These are phyloP conservation scores for Starmerella stigmatis DNA, from an alignment of 805 yeast genomes.

Conservation along the genomic window DNA sequence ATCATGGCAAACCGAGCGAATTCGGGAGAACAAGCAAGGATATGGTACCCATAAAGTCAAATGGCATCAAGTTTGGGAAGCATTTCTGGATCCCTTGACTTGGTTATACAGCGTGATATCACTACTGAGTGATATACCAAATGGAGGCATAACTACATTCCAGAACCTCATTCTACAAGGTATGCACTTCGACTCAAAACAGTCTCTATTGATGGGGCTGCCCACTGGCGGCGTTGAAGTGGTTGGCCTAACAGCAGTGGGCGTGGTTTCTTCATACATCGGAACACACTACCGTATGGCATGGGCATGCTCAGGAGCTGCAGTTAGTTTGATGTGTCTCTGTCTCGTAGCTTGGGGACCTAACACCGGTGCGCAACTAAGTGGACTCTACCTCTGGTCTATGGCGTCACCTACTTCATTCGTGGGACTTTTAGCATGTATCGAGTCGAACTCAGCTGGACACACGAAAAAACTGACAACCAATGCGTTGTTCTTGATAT, in stretches of 20 bases:
- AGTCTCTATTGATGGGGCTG: slow-evolving; percentile 34
- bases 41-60: slow-evolving; percentile 48
- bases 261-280: slow-evolving; percentile 10
- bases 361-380: slow-evolving; percentile 14
- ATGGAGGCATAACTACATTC: slow-evolving; percentile 49
- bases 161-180: slow-evolving; percentile 38
- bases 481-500: slow-evolving; percentile 38
- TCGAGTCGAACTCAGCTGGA: slow-evolving; percentile 44
- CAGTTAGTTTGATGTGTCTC: slow-evolving; percentile 10
- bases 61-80: slow-evolving; percentile 44
- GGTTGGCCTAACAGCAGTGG: slow-evolving; percentile 16
- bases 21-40: slow-evolving; percentile 47
- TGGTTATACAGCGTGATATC: slow-evolving; percentile 40
- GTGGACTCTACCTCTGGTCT: slow-evolving; percentile 17
- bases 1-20: slow-evolving; percentile 41
- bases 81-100: slow-evolving; percentile 40
- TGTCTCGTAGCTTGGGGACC: slow-evolving; percentile 24
- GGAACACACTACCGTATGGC: slow-evolving; percentile 11
- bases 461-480: slow-evolving; percentile 45
- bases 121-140: slow-evolving; percentile 38
- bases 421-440: slow-evolving; percentile 23
- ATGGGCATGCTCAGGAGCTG: slow-evolving; percentile 11
- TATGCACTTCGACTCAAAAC: slow-evolving; percentile 36
- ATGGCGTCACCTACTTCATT: slow-evolving; percentile 10
- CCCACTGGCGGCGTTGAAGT: slow-evolving; percentile 40